Conservation (phyloP, 805 yeast genomes). For the Metschnikowia santaceciliae region DNA sequence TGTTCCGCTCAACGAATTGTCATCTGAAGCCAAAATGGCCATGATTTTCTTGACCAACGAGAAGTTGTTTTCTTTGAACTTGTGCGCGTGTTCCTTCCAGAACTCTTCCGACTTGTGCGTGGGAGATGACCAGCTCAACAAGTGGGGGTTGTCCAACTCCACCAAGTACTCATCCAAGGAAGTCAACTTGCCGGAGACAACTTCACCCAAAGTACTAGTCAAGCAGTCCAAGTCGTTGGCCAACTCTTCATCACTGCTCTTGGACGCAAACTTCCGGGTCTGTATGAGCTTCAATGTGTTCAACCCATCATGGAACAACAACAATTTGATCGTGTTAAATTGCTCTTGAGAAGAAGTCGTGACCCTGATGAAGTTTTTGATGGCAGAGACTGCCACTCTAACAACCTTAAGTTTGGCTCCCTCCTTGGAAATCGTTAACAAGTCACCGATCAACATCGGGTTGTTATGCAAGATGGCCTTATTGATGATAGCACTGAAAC, state of each 20-base stretch:
- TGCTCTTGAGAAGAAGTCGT: conserved; percentile 28
- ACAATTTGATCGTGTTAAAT: conserved; percentile 55
- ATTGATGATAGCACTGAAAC: conserved; percentile 61
- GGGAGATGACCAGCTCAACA: conserved; percentile 78
- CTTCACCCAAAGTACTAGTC: conserved; percentile 58
- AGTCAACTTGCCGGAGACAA: conserved; percentile 68
- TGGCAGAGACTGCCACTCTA: conserved; percentile 72
- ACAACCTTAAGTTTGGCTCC: conserved; percentile 92
- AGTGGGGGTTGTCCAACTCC: conserved; percentile 73
- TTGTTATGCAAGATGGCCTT: conserved; percentile 46
- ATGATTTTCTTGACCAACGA: conserved; percentile 63
- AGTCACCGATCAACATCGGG: conserved; percentile 50
- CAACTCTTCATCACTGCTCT: conserved; percentile 74
- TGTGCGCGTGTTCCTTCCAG: conserved; percentile 78
- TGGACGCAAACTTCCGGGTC: conserved; percentile 80
- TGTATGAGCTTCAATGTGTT: conserved; percentile 62
- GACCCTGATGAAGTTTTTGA: conserved; percentile 54
- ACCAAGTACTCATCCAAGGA: conserved; percentile 89
- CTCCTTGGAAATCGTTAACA: conserved; percentile 59
- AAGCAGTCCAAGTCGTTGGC: conserved; percentile 63
- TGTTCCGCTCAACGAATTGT: conserved; percentile 17
- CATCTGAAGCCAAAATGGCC: conserved; percentile 39
- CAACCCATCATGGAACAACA: conserved; percentile 73
- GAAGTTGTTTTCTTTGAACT: conserved; percentile 77
- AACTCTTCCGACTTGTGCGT: conserved; percentile 85